Evolutionary conservation across 352 stramenopile genomes (phyloP), one percentile per base, ranked within the genome.

Genomic region (Halophytophthora polymorphica): DNA sequence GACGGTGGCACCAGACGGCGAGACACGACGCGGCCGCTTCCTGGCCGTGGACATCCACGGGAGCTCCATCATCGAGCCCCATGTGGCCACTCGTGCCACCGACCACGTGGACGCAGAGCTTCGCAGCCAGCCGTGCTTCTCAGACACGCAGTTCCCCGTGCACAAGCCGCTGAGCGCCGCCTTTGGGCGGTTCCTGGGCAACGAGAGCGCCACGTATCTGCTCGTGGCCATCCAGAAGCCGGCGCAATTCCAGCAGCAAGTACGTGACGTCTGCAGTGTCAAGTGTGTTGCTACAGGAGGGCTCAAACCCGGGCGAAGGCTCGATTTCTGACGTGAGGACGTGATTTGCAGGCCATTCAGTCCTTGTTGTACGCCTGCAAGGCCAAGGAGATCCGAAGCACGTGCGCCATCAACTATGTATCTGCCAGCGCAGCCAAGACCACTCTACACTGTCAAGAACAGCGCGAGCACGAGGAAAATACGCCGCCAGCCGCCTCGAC

Each of bases 301-400:
- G 25, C 25, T 31, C 4, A 21, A 41, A 2, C 11, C n/a, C 22
- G 10, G 2, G 6, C 18, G 13, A 14, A 29, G 25, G 12, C 10
- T 21, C 28, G 34, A 7, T 50, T 64, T 22, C 28, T 53, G 8
- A 2, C 29, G n/a, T 22, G 15, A 39, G 15, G 7, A 55, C 23
- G 6, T 45, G 15, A 25, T 36, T 21, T 34, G 21, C 57, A 91
- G 78, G 81, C 79, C 4, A 90, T 93, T 35, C 79, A 90, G 35
- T 81, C 77, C 12, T 56, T 93, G 10, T 46, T 93, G 61, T 93
- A 88, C 48, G 82, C 77, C 2, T 90, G 77, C 65, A 88, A 88
- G 37, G 77, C 80, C 12, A 90, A 88, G 49, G 79, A 90, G 17
- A 86, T 93, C 36, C 74, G 68, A 38, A 78, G 54, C 21, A 47